phyloP scores from a whole-genome alignment of 164 flowering plant species.

The Umbellularia californica region DNA sequence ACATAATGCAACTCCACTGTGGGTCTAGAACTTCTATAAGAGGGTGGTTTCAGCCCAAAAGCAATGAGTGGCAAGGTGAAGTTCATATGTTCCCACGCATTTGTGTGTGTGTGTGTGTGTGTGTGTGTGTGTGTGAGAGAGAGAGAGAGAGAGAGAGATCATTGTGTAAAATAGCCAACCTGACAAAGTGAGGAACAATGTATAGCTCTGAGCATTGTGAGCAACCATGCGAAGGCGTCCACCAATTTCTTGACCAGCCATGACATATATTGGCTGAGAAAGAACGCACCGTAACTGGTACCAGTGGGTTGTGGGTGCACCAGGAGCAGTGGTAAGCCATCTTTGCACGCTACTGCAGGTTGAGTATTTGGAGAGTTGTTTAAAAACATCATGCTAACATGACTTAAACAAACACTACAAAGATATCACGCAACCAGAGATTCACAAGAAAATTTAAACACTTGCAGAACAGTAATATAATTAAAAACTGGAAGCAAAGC shows the following conservation, averaged over 20 bases:
- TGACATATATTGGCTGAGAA: slow-evolving; percentile 86
- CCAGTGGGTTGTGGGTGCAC: slow-evolving; percentile 98
- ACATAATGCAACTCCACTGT: not conserved
- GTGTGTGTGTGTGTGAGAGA: not conserved
- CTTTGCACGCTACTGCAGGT: slow-evolving; percentile 69
- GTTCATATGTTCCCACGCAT: not conserved
- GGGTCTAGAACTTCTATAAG: not conserved
- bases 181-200: slow-evolving; percentile 76
- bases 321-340: slow-evolving; percentile 97
- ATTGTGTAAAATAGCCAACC: slow-evolving; percentile 30
- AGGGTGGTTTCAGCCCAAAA: not conserved
- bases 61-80: not conserved
- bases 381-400: not conserved
- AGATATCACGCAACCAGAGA: not conserved
- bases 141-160: not conserved
- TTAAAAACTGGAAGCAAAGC: not conserved
- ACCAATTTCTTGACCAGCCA: slow-evolving; percentile 97
- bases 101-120: no score
- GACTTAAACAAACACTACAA: not conserved
- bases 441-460: not conserved
- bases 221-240: slow-evolving; percentile 86
- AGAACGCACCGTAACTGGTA: slow-evolving; percentile 96
- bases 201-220: slow-evolving; percentile 95
- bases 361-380: slow-evolving; percentile 3
- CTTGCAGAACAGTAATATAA: not conserved